Evolutionary conservation across 306 rosid genomes (phyloP), one percentile per base, ranked within the genome.

Genomic region (Cercis canadensis): DNA sequence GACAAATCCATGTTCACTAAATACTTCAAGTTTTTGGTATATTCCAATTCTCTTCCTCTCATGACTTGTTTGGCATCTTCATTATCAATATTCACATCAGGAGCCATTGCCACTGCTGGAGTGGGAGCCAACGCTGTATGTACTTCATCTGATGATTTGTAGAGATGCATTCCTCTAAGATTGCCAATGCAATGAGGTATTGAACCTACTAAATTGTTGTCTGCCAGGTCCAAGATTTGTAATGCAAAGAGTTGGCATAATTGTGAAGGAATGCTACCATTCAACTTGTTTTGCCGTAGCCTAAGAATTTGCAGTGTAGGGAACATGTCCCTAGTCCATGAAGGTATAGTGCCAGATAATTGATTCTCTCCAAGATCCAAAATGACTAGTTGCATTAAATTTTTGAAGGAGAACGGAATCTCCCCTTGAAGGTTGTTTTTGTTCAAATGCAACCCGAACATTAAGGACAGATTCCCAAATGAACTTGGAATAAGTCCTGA

Each of bases 351-450:
- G 3, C 83, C 85, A 0, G 39, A 51, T 4, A 84, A 7, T 45
- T 60, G 52, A 24, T 77, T 84, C 17, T 65, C 53, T 13, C 79
- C 75, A 5, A 76, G 52, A 51, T 85, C 80, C 4, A 85, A 15
- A 13, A 72, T 18, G 4, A n/a, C 0, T 11, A 81, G 11, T 0
- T 29, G 4, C 0, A 16, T 7, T 16, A 53, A 68, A 14, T 75
- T 68, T 16, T 8, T 44, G 57, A 75, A 6, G 7, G 40, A 46
- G 9, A 7, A 7, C 31, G 79, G 73, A 11, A 67, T 53, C n/a
- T 13, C 40, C 18, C 81, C 76, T 0, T 11, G 49, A 39, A 39
- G 50, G 62, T 12, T 51, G 56, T 74, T 67, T 11, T 43, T 29
- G 34, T 46, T 51, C 40, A 76, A 62, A 49, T 76, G 75, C 57